Evolutionary conservation across 768 basidiomycete genomes (phyloP).

Genomic region (Naganishia antarctica): DNA sequence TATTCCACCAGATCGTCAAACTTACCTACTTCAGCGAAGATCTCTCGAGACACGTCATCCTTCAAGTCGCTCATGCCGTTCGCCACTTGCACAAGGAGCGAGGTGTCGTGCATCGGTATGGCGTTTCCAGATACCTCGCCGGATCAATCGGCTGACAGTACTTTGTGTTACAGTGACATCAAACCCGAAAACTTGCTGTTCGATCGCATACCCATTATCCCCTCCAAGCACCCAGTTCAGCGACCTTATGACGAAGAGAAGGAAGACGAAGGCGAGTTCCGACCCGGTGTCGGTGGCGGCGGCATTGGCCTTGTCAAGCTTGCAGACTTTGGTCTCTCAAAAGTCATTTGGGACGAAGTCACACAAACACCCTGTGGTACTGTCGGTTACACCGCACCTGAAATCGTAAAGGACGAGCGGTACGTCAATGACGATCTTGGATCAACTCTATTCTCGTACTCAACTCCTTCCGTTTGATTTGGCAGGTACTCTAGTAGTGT

Average conservation of each 20-base stretch:
- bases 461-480: background rate
- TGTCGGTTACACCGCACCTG: conserved; percentile 97
- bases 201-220: conserved; percentile 82
- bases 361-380: conserved; percentile 99
- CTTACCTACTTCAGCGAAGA: conserved; percentile 98
- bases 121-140: too few species aligned
- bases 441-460: background rate
- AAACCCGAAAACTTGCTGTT: conserved; percentile 97
- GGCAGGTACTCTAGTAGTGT: conserved; percentile 58
- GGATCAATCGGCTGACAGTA: too few species aligned
- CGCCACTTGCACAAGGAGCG: conserved; percentile 94
- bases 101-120: conserved; percentile 86
- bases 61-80: conserved; percentile 85
- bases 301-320: conserved; percentile 98
- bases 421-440: conserved; percentile 61
- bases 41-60: conserved; percentile 91
- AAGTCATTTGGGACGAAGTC: conserved; percentile 97
- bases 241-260: conserved; percentile 97
- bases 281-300: conserved; percentile 85
- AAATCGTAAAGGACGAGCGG: conserved; percentile 98
- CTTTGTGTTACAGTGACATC: conserved; percentile 64
- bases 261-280: conserved; percentile 95
- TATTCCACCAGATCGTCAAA: conserved; percentile 99
- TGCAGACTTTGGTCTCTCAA: conserved; percentile 94
- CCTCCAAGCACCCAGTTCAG: conserved; percentile 66